Conservation (phyloP, 2,329 filamentous ascomycete species). For the Fusarium virguliforme region DNA sequence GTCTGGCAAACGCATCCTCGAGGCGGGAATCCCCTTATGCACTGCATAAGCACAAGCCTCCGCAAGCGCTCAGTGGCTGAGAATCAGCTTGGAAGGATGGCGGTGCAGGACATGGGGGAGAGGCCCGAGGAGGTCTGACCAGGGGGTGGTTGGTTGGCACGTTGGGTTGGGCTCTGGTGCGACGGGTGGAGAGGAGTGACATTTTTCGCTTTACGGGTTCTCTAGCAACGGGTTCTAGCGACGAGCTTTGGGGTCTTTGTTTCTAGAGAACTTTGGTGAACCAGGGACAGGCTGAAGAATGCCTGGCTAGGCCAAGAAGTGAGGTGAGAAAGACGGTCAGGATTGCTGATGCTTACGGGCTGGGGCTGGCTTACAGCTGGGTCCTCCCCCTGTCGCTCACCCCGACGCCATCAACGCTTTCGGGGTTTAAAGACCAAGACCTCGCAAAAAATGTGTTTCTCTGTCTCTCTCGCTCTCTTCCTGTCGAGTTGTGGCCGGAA, state of each 20-base stretch:
- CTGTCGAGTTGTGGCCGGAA: background rate
- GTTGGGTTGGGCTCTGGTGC: slow-evolving; percentile 2
- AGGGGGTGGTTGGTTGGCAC: background rate
- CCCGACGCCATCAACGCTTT: slow-evolving; percentile 1
- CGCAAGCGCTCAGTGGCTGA: slow-evolving; percentile 27
- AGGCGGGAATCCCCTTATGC: slow-evolving; percentile 14
- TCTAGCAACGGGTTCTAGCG: background rate
- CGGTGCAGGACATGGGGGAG: background rate
- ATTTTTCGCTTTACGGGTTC: background rate
- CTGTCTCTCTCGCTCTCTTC: background rate
- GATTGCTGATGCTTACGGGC: slow-evolving; percentile 7
- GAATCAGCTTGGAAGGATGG: slow-evolving; percentile 13
- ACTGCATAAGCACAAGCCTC: slow-evolving; percentile 31
- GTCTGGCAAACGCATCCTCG: background rate
- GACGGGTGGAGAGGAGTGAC: slow-evolving; percentile 18
- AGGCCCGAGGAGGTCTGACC: background rate
- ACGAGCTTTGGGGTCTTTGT: background rate
- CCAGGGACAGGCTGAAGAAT: background rate
- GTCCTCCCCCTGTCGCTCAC: slow-evolving; percentile 12
- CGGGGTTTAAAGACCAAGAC: background rate
- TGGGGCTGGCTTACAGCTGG: background rate
- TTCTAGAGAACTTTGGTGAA: background rate
- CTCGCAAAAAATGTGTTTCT: background rate
- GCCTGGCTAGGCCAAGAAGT: background rate
- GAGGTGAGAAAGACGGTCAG: slow-evolving; percentile 15